Evolutionary conservation across 768 basidiomycete species (phyloP), one percentile per base, ranked within the genome.

Genomic region (Dacryopinax spathularia): DNA sequence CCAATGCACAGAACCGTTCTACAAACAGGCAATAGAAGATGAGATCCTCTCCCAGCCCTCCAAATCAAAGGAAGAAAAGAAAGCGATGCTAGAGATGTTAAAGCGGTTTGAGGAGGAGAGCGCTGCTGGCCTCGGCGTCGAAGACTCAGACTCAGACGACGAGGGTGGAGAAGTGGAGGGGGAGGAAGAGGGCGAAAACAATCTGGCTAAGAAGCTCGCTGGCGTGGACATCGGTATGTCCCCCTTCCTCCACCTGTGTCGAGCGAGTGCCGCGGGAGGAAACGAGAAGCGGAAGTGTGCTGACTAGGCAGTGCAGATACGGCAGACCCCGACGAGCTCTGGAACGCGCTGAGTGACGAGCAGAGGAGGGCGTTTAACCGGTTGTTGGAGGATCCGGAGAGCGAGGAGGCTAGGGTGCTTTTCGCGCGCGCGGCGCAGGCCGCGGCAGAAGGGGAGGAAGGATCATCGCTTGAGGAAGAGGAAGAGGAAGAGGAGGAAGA

Each of bases 1-100:
- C 1, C 79, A 81, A 71, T 92, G 90, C 75, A 90, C 89, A 27
- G 91, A 92, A 72, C 75, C 78, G 0, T 93, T 93, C 72, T 91
- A 91, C 73, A 83, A 83, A 67, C 84, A 83, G 61, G 86, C 89
- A 69, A 73, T 92, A 2, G 83, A 87, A 66, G 72, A 73, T 1
- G 83, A 86, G 48, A 85, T 89, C 62, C 78, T 77, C 37, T 70
- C 79, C 0, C 78, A 77, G 34, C 78, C 85, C 2, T 80, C 83
- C 3, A 83, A 80, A 68, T 77, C 80, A 1, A 72, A 75, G 0
- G 75, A 81, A 64, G 88, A 92, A 69, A 77, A 83, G 43, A 71
- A 74, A 48, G 77, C 80, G 65, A 91, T 89, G 81, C 73, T 91
- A 69, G 82, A 84, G 56, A 70, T 91, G 2, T 76, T 92, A 22